Evolutionary conservation across 139 green algal genomes (phyloP), one percentile per base, ranked within the genome.

Genomic region (Coelastrella sp.): DNA sequence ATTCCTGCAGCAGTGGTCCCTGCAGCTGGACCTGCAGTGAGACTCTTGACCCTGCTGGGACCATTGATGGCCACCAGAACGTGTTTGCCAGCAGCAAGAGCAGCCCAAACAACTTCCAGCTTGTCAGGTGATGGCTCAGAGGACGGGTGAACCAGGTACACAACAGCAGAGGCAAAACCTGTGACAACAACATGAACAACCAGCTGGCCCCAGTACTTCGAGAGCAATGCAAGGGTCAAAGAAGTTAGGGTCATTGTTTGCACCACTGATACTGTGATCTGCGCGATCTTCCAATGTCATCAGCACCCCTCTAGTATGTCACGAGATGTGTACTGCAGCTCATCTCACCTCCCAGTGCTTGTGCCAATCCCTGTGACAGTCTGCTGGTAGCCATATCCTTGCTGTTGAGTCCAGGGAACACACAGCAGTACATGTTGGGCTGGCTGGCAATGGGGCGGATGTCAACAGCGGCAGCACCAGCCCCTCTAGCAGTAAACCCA

Each of bases 1-100:
- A 69, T 30, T 41, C n/a, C 62, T 41, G 62, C 6, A 9, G 8
- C 62, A 38, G 8, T 6, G 17, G 30, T 23, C 9, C 30, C 23
- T 41, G 11, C 62, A 41, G 62, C 62, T 40, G 62, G 8, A 19
- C 7, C 69, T 43, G n/a, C 71, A 0, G 34, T 11, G 11, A 82
- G 75, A 4, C 37, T 7, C 53, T 71, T 51, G 2, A 57, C 53
- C 9, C 75, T 45, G 3, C 51, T 64, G 2, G 75, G 75, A 5
- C 75, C 75, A 27, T 82, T 82, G 75, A 82, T 82, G 11, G 75
- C 75, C 23, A 82, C 75, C 53, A 82, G 75, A 30, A 60, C 66
- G 15, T 82, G 75, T 19, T 53, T 38, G 0, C 75, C 75, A 51
- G 75, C 75, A 8, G 53, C 35, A 51, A 82, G 17, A 2, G 75